Evolutionary conservation across 192 early-diverging fungal genomes (phyloP).

Genomic region (Gigaspora rosea): DNA sequence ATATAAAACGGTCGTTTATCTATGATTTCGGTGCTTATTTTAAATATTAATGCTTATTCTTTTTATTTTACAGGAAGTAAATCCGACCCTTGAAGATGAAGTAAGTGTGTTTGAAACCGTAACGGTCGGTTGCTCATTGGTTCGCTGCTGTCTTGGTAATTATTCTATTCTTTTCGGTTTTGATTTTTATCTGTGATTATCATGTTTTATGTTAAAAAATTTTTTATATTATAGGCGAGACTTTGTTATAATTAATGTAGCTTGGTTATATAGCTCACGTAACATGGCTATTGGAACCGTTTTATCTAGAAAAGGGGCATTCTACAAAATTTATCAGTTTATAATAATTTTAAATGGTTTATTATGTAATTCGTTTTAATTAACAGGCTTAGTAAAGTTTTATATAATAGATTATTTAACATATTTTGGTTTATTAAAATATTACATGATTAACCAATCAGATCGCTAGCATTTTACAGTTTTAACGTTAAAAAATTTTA

Average conservation of each 20-base stretch:
- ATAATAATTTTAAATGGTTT: too few relatives aligned
- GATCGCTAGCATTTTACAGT: too few relatives aligned
- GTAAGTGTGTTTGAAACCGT: conserved; percentile 80
- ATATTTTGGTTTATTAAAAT: too few relatives aligned
- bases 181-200: background rate
- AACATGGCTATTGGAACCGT: background rate
- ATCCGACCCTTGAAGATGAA: conserved; percentile 82
- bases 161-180: conserved; percentile 55
- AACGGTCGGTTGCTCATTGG: conserved; percentile 86
- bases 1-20: background rate
- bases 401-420: too few relatives aligned
- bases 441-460: too few relatives aligned
- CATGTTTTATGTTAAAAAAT: background rate
- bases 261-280: background rate
- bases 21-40: background rate
- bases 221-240: conserved; percentile 18
- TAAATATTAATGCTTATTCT: background rate
- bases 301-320: too few relatives aligned
- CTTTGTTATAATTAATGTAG: background rate
- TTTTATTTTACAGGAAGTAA: conserved; percentile 69
- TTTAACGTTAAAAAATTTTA: too few relatives aligned
- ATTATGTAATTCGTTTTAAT: too few relatives aligned
- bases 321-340: too few relatives aligned
- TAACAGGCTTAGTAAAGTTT: too few relatives aligned
- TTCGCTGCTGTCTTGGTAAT: conserved; percentile 84